These are phyloP conservation scores for Suhomyces maxii DNA, from an alignment of 1,139 yeast genomes.

Conservation along the genomic window DNA sequence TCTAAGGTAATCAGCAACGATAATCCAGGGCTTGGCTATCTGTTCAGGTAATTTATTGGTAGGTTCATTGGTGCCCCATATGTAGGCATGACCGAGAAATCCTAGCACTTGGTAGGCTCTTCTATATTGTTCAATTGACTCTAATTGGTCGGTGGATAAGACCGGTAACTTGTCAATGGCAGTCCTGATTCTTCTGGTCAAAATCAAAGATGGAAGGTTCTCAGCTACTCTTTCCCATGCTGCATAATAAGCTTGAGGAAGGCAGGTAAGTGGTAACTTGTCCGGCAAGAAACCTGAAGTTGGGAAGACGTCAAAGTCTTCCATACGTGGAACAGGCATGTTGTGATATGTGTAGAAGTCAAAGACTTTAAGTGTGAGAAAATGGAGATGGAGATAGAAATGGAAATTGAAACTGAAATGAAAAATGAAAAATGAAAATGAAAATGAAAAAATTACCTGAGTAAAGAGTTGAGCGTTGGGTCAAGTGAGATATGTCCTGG, in stretches of 20 bases:
- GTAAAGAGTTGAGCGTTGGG: too few species aligned
- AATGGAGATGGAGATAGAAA: not conserved
- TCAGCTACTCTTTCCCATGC: conserved; percentile 77
- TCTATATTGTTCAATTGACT: conserved; percentile 52
- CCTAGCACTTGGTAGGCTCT: conserved; percentile 80
- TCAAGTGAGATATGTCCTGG: too few species aligned
- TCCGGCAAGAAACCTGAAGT: conserved; percentile 78
- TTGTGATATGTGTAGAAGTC: not conserved
- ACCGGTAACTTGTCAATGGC: conserved; percentile 62
- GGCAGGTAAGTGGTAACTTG: conserved; percentile 56
- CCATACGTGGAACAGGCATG: conserved; percentile 27
- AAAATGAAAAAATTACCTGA: too few species aligned
- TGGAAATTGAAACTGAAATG: not conserved
- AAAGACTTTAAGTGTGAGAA: not conserved
- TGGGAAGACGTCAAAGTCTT: conserved; percentile 70
- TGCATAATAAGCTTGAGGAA: conserved; percentile 62
- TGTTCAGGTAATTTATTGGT: conserved; percentile 65
- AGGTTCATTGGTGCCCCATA: conserved; percentile 79
- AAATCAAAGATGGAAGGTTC: conserved; percentile 69
- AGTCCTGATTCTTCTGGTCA: conserved; percentile 60
- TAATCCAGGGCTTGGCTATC: conserved; percentile 68
- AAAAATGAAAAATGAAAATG: not conserved
- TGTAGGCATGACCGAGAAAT: conserved; percentile 82
- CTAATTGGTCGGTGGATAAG: conserved; percentile 47
- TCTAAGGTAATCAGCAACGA: conserved; percentile 57